Evolutionary conservation across 2,329 filamentous ascomycete species (phyloP), one percentile per base, ranked within the genome.

Genomic region (Aspergillus unguis): DNA sequence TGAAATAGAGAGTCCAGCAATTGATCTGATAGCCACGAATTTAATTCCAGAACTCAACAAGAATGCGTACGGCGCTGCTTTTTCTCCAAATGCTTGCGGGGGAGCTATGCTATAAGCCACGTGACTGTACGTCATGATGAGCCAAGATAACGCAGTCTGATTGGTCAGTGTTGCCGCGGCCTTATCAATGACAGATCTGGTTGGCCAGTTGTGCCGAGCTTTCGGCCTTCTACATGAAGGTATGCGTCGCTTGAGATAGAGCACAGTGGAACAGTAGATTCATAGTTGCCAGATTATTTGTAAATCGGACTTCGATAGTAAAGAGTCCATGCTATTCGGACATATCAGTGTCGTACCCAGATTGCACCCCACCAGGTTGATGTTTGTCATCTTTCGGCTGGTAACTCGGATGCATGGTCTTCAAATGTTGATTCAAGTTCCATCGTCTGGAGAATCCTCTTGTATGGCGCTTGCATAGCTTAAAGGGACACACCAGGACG

Each of bases 371-470:
- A n/a, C 40, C 44, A 31, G 38, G 40, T 43, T 43, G 47, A 31
- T 38, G 37, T 42, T 43, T 50, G n/a, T 29, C 29, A 23, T 38
- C 37, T 38, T 32, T 35, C 7, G 40, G 41, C 33, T 37, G 54
- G 45, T 64, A 62, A 3, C 54, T 50, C 10, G 62, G 61, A 57
- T 72, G 70, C 42, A 66, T 59, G 6, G 57, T 65, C 53, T 66
- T 65, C 50, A 72, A 43, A 57, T 72, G 70, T 29, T 66, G 56
- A 51, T 70, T 70, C 25, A 72, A 58, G 55, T 72, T 72, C 70
- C 70, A 71, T 10, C 48, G 61, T 10, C 70, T 64, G 1, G 69
- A 65, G 49, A 72, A 72, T 0, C 69, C 70, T 28, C 69, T 54
- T 5, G 8, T 46, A 55, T 64, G 64, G 32, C 69, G 63, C 26